Conservation (phyloP, 169 alveolate species). For the Toxoplasma gondii region DNA sequence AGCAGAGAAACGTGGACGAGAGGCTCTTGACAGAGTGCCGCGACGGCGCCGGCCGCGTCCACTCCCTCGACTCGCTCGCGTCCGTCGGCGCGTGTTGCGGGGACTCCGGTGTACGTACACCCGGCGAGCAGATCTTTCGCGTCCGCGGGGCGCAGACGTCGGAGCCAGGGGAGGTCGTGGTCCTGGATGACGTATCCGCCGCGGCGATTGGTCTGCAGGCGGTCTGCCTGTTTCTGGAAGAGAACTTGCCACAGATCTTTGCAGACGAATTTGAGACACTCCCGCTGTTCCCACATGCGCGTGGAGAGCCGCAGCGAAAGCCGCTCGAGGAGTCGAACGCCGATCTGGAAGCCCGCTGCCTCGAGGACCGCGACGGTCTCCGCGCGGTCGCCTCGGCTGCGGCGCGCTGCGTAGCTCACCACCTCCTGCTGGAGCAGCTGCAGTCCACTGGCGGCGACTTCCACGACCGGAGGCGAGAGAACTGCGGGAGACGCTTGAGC, state of each 20-base stretch:
- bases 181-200: slow-evolving; percentile 76
- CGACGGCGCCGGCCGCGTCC: slow-evolving; percentile 6
- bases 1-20: slow-evolving; percentile 69
- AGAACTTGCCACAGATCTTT: slow-evolving; percentile 74
- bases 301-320: slow-evolving; percentile 27
- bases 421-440: slow-evolving; percentile 50
- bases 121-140: background rate
- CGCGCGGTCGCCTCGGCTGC: slow-evolving; percentile 44
- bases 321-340: slow-evolving; percentile 46
- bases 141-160: slow-evolving; percentile 61
- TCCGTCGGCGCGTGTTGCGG: background rate
- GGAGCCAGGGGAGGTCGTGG: slow-evolving; percentile 70
- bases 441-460: slow-evolving; percentile 46
- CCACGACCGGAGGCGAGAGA: slow-evolving; percentile 18
- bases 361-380: slow-evolving; percentile 45
- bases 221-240: slow-evolving; percentile 77
- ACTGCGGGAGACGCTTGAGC: background rate
- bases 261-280: slow-evolving; percentile 74
- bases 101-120: background rate
- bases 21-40: slow-evolving; percentile 54
- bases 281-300: slow-evolving; percentile 73
- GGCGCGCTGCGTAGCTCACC: slow-evolving; percentile 21
- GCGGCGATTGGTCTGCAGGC: slow-evolving; percentile 73
- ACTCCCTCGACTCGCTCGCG: background rate
- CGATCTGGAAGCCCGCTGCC: slow-evolving; percentile 44